A percentile compares a stretch with the other conserved stretches of the same genome.
These are phyloP conservation scores for Moniliophthora roreri DNA, from an alignment of 1,284 basidiomycete genomes.

Conservation along the genomic window DNA sequence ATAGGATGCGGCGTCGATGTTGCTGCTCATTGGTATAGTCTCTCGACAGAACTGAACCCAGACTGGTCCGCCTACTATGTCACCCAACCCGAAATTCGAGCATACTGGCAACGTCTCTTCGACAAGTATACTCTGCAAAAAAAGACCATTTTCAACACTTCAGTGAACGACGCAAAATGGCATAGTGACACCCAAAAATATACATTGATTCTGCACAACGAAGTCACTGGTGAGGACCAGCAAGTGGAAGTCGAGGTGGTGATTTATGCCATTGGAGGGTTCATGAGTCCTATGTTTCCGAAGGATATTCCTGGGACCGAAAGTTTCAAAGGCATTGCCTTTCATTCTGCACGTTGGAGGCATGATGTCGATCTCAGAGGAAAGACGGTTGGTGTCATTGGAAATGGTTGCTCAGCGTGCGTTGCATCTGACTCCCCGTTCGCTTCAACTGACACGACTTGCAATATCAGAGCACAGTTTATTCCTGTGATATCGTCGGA, in stretches of 20 bases:
- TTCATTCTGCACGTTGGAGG: slow-evolving; percentile 59
- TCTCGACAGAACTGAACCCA: slow-evolving; percentile 55
- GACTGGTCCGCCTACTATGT: slow-evolving; percentile 46
- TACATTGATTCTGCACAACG: slow-evolving; percentile 36
- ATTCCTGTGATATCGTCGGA: slow-evolving; percentile 50
- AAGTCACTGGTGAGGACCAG: slow-evolving; percentile 27
- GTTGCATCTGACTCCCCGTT: no score
- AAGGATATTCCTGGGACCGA: slow-evolving; percentile 43
- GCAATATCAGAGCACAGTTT: slow-evolving; percentile 57
- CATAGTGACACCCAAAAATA: slow-evolving; percentile 38
- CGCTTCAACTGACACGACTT: no score
- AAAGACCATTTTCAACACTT: slow-evolving; percentile 41
- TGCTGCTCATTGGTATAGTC: slow-evolving; percentile 54
- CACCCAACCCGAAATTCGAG: slow-evolving; percentile 47
- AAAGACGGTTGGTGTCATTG: slow-evolving; percentile 61
- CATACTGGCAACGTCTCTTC: slow-evolving; percentile 50
- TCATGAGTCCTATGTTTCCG: slow-evolving; percentile 45
- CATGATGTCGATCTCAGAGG: slow-evolving; percentile 51
- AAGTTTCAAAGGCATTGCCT: slow-evolving; percentile 48
- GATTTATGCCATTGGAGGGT: slow-evolving; percentile 45
- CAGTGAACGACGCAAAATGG: slow-evolving; percentile 46
- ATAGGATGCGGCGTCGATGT: slow-evolving; percentile 52
- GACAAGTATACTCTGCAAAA: slow-evolving; percentile 38
- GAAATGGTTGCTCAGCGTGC: slow-evolving; percentile 63
- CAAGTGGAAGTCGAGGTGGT: slow-evolving; percentile 38